These are phyloP conservation scores for Pythium periplocum DNA, from an alignment of 352 stramenopile genomes.

Conservation along the genomic window DNA sequence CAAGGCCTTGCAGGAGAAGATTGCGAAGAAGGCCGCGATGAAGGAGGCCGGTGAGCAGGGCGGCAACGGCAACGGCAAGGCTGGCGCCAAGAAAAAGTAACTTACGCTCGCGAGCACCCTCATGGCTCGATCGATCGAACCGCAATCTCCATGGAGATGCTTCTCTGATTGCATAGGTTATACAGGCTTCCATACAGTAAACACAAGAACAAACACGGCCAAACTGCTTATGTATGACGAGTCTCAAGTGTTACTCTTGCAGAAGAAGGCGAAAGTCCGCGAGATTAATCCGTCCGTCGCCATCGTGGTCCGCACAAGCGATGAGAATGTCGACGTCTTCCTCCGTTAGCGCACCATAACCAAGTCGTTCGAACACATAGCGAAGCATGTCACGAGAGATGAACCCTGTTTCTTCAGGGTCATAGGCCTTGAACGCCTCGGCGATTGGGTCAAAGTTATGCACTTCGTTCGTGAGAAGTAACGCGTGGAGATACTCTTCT, in stretches of 20 bases:
- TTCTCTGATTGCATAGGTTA: too few relatives aligned
- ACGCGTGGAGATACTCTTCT: slow-evolving; percentile 65
- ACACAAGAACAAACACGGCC: too few relatives aligned
- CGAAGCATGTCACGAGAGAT: slow-evolving; percentile 75
- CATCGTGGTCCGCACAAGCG: slow-evolving; percentile 81
- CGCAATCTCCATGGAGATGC: too few relatives aligned
- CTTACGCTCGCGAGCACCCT: too few relatives aligned
- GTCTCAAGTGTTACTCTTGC: slow-evolving; percentile 1
- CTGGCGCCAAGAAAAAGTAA: neutral
- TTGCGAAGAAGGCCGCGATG: slow-evolving; percentile 55
- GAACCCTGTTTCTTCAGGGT: slow-evolving; percentile 84
- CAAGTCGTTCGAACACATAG: slow-evolving; percentile 77
- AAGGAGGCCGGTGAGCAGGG: slow-evolving; percentile 38
- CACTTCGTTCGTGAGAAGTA: slow-evolving; percentile 86
- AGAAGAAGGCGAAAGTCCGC: slow-evolving; percentile 80
- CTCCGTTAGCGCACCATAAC: slow-evolving; percentile 74
- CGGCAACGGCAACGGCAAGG: slow-evolving; percentile 1
- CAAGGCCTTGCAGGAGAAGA: slow-evolving; percentile 72
- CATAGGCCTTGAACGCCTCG: slow-evolving; percentile 88
- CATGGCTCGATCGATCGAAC: too few relatives aligned
- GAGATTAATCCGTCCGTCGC: slow-evolving; percentile 74
- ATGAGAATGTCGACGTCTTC: slow-evolving; percentile 83
- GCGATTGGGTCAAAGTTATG: slow-evolving; percentile 87
- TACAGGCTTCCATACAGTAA: too few relatives aligned
- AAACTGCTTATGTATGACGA: too few relatives aligned